These are phyloP conservation scores for Fomitopsis pulvina DNA, from an alignment of 768 basidiomycete species.

Conservation along the genomic window DNA sequence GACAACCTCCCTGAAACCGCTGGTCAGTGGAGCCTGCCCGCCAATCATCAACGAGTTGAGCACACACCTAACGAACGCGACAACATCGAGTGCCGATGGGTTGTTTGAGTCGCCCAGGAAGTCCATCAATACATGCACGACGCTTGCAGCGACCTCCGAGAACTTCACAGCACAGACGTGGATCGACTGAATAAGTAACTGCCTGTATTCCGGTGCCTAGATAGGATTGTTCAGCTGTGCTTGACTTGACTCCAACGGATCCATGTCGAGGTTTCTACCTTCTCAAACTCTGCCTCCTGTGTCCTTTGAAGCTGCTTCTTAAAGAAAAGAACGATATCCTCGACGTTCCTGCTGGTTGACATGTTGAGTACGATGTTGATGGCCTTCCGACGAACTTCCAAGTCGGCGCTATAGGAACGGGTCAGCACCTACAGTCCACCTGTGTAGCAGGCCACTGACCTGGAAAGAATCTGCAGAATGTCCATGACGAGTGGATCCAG, in stretches of 20 bases:
- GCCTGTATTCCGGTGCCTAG: slow-evolving; percentile 90
- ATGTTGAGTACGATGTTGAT: slow-evolving; percentile 85
- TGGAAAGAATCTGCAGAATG: slow-evolving; percentile 82
- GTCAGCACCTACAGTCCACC: slow-evolving; percentile 1
- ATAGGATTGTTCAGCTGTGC: neutral
- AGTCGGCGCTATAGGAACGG: slow-evolving; percentile 62
- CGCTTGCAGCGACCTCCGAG: slow-evolving; percentile 93
- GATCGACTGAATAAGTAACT: slow-evolving; percentile 94
- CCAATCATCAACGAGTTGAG: slow-evolving; percentile 5
- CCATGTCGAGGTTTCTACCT: too few relatives aligned
- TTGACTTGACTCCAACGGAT: neutral
- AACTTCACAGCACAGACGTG: slow-evolving; percentile 95
- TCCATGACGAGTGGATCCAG: slow-evolving; percentile 94
- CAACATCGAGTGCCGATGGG: slow-evolving; percentile 92
- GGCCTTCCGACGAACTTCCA: slow-evolving; percentile 94
- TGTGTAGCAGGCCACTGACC: slow-evolving; percentile 32
- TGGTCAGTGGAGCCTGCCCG: neutral
- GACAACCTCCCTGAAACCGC: slow-evolving; percentile 70
- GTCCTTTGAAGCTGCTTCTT: slow-evolving; percentile 98
- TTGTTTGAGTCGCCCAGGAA: slow-evolving; percentile 94
- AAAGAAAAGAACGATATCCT: slow-evolving; percentile 92
- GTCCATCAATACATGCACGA: slow-evolving; percentile 90
- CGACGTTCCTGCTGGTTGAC: slow-evolving; percentile 91
- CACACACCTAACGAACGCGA: slow-evolving; percentile 63
- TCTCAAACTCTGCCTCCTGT: slow-evolving; percentile 87